Evolutionary conservation across 345 rosid genomes (phyloP), one percentile per base, ranked within the genome.

Genomic region (Mangifera indica): DNA sequence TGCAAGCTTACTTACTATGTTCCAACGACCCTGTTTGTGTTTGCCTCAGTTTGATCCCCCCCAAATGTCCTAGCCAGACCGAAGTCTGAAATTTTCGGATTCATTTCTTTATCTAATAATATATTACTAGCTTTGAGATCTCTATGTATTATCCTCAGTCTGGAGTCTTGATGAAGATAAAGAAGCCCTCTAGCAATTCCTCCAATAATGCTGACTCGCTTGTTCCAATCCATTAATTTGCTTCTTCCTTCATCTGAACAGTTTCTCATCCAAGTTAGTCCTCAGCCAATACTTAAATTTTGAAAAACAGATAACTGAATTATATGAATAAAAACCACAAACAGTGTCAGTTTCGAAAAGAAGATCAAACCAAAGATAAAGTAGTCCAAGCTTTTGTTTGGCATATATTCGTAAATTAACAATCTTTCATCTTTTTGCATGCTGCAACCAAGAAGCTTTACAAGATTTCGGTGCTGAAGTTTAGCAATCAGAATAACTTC

Each of bases 21-120:
- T 77, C 91, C 91, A 2, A 85, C 87, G 20, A 84, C 82, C 73
- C 79, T 81, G 18, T 61, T 78, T 0, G 87, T 87, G 13, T 65
- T 83, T 26, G 82, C 84, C 61, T 78, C 78, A 15, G 72, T 81
- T 62, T 84, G 74, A 42, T 84, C 83, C 59, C 79, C 74, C 11
- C 85, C 83, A 17, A 85, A 83, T 7, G 72, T 68, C 64, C 89
- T 83, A 69, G 89, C 89, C 80, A 87, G 34, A 29, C 89, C 88
- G 8, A 85, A 85, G 65, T 85, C 89, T 0, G 87, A 85, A 61
- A 85, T 83, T 45, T 85, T 85, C 0, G 85, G 79, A 21, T 45
- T 79, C 85, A 81, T 79, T 12, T 79, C 76, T 4, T 40, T 65
- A 29, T 85, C 88, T 2, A 85, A 73, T 13, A 85, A 76, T 12